These are phyloP conservation scores for Suhomyces choctaworum DNA, from an alignment of 1,139 yeast genomes.

Conservation along the genomic window DNA sequence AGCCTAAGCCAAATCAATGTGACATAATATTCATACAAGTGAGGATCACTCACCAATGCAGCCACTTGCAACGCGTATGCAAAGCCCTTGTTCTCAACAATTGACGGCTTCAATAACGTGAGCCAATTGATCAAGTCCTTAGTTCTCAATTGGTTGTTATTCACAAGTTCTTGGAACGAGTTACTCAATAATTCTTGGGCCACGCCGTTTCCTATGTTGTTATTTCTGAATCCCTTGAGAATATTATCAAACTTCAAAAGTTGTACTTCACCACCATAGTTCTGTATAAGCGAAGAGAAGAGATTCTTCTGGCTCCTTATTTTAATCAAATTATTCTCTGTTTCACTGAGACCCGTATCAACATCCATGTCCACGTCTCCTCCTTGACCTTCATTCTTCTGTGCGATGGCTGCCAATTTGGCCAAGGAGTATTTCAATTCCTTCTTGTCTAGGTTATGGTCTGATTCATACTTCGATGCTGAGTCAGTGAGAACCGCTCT, in stretches of 20 bases:
- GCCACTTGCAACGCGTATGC: constrained; percentile 40
- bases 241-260: constrained; percentile 22
- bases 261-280: constrained; percentile 23
- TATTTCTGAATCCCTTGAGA: constrained; percentile 25
- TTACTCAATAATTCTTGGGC: constrained; percentile 26
- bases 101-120: constrained; percentile 48
- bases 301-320: constrained; percentile 51
- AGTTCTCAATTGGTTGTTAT: constrained; percentile 42
- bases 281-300: constrained; percentile 31
- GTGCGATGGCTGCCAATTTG: constrained; percentile 52
- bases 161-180: constrained; percentile 36
- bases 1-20: constrained; percentile 63
- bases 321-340: constrained; percentile 50
- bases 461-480: constrained; percentile 30
- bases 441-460: constrained; percentile 48
- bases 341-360: constrained; percentile 26
- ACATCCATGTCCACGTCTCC: constrained; percentile 21
- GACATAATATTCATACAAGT: constrained; percentile 22
- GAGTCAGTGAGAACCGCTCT: constrained; percentile 46
- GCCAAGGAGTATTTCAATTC: constrained; percentile 69
- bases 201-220: constrained; percentile 15
- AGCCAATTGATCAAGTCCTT: constrained; percentile 57
- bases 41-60: constrained; percentile 29
- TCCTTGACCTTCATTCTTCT: constrained; percentile 11
- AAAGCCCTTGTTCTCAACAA: constrained; percentile 26